phyloP scores from a whole-genome alignment of 495 filamentous ascomycete species.

The Neurospora africana region DNA sequence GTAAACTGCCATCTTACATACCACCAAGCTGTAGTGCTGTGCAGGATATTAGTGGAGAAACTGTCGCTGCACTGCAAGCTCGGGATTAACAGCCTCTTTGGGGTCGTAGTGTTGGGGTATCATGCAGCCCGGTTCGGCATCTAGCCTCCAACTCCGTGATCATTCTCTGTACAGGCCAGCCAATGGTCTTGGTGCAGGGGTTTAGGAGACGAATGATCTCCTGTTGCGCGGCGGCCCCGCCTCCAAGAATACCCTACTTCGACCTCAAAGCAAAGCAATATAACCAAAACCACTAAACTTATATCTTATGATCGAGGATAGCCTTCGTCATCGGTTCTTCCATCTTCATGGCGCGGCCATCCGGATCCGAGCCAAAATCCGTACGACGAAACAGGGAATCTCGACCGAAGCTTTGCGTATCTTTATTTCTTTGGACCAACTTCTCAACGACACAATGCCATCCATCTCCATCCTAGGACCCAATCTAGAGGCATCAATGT shows the following conservation, averaged over 20 bases:
- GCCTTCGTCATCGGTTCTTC: slow-evolving; percentile 1
- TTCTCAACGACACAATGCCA: neutral
- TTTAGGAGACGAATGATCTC: slow-evolving; percentile 6
- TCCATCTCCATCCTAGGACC: neutral
- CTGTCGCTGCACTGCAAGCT: neutral
- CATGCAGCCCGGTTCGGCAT: neutral
- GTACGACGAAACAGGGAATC: slow-evolving; percentile 2
- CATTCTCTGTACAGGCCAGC: slow-evolving; percentile 6
- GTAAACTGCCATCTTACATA: neutral
- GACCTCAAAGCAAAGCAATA: too few species aligned
- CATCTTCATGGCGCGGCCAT: neutral
- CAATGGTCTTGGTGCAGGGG: slow-evolving; percentile 13
- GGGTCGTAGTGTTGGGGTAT: neutral
- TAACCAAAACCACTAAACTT: neutral
- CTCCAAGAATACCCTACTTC: too few species aligned
- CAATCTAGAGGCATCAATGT: neutral
- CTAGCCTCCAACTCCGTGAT: neutral
- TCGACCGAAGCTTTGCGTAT: neutral
- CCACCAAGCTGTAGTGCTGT: neutral
- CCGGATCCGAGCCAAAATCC: neutral
- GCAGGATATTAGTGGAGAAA: neutral
- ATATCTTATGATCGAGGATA: neutral
- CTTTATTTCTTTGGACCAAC: neutral
- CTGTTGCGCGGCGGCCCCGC: slow-evolving; percentile 8
- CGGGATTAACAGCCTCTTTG: neutral